phyloP scores from a whole-genome alignment of 306 rosid species.

The Amphicarpaea edgeworthii region DNA sequence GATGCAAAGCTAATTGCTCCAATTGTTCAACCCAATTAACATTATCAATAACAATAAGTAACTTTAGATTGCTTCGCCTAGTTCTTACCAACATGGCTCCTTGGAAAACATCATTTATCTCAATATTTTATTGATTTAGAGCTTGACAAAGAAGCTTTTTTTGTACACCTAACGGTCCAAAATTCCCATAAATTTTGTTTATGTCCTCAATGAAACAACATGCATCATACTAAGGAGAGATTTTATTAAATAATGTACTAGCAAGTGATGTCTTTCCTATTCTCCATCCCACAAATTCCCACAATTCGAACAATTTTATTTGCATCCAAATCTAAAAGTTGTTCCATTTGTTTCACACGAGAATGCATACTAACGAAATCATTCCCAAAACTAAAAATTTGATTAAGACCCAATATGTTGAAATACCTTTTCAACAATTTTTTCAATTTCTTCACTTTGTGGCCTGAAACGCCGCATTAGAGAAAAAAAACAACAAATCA shows the following conservation, averaged over 20 bases:
- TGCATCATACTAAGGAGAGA: constrained; percentile 12
- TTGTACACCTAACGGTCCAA: not conserved
- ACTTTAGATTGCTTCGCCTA: not conserved
- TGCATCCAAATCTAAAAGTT: not conserved
- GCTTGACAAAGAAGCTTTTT: not conserved
- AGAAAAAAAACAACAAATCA: too few species aligned
- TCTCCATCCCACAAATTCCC: constrained; percentile 47
- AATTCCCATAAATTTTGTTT: not conserved
- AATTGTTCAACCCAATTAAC: not conserved
- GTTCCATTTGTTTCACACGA: constrained; percentile 20
- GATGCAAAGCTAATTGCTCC: not conserved
- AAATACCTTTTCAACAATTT: not conserved
- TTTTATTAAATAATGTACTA: not conserved
- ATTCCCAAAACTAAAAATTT: constrained; percentile 8
- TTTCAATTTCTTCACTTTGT: not conserved
- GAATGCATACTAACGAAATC: constrained; percentile 41
- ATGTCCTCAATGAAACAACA: not conserved
- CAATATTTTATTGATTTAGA: not conserved
- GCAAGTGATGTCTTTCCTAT: constrained; percentile 45
- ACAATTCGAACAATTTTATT: constrained; percentile 23
- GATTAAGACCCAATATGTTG: not conserved
- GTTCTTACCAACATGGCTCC: not conserved
- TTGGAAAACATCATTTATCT: not conserved
- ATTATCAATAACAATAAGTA: not conserved
- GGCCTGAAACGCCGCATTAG: not conserved